Evolutionary conservation across 805 yeast genomes (phyloP), one percentile per base, ranked within the genome.

Genomic region (Kluyveromyces starmeri): DNA sequence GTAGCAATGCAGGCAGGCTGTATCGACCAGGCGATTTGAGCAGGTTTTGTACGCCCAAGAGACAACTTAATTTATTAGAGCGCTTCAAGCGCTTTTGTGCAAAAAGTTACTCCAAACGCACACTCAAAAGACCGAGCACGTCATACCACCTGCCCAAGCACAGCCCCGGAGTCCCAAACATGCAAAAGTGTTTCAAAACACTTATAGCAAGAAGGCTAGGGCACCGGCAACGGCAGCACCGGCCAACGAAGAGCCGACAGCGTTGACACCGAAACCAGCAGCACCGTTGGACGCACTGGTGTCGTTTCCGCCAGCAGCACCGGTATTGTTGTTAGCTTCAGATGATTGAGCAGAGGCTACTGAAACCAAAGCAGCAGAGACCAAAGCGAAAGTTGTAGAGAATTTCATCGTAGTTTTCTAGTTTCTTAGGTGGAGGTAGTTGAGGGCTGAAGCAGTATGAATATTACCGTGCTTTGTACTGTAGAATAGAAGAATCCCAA

Each of bases 201-300:
- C 26, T 43, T 36, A 52, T 28, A 50, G 38, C 40, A 52, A 39
- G 30, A 50, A 42, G 31, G 55, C 56, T 25, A 45, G 41, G 28
- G 51, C 53, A 41, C 58, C 58, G 18, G 57, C 57, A 4, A 48
- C 44, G 13, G 49, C 57, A 14, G 52, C 57, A 40, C 55, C 57
- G 7, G 42, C 40, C 20, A 46, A 39, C 37, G 39, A 29, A 25
- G 34, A 32, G 15, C 42, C 42, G 24, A 47, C 46, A 12, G 50
- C 45, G 28, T 37, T 41, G 7, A 42, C 28, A 9, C 40, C 45
- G 38, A 46, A 43, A 34, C 43, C 45, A 20, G 38, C 32, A 22
- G 45, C 42, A 30, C 44, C 47, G 7, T 37, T 32, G 11, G 41
- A 41, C 13, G 32, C 47, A 33, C 47, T 48, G 28, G 23, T 42